Percentiles rank a stretch among this genome's conserved stretches.
phyloP scores from a whole-genome alignment of 371 early-diverging fungal species.

The Mortierella sp. region DNA sequence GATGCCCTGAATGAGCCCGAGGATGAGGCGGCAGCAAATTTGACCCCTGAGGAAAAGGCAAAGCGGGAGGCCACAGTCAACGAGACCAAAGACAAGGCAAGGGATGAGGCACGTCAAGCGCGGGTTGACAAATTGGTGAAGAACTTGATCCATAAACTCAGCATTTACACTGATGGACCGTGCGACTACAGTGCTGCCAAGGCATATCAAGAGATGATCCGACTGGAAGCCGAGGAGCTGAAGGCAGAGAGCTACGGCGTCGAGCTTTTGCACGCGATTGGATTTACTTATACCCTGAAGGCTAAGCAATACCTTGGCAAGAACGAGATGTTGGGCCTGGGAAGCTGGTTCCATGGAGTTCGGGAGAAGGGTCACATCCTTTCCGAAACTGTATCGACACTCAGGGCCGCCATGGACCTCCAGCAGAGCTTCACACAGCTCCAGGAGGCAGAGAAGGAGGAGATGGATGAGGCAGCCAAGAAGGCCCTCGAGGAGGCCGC shows the following conservation, averaged over 20 bases:
- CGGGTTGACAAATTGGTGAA: slow-evolving; percentile 79
- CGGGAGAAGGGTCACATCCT: slow-evolving; percentile 88
- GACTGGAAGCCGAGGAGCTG: slow-evolving; percentile 87
- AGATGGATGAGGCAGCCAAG: slow-evolving; percentile 70
- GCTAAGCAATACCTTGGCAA: slow-evolving; percentile 85
- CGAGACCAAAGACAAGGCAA: slow-evolving; percentile 67
- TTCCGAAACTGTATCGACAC: slow-evolving; percentile 88
- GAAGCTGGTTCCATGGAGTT: slow-evolving; percentile 72
- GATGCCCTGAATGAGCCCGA: slow-evolving; percentile 76
- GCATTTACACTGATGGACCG: slow-evolving; percentile 77
- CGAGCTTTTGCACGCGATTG: slow-evolving; percentile 92
- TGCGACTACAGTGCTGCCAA: slow-evolving; percentile 62
- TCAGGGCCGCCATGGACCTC: slow-evolving; percentile 90
- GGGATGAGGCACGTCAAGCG: slow-evolving; percentile 71
- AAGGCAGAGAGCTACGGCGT: slow-evolving; percentile 92
- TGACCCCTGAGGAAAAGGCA: slow-evolving; percentile 71
- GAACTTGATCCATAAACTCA: slow-evolving; percentile 81
- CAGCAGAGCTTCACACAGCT: slow-evolving; percentile 89
- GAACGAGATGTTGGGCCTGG: slow-evolving; percentile 77
- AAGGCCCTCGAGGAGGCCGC: slow-evolving; percentile 77
- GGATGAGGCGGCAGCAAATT: slow-evolving; percentile 58
- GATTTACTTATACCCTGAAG: slow-evolving; percentile 88
- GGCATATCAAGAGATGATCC: slow-evolving; percentile 76
- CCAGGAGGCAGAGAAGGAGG: slow-evolving; percentile 88
- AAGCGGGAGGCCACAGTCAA: slow-evolving; percentile 60